Percentiles rank a stretch among this genome's conserved stretches.
Conservation (phyloP, 495 filamentous ascomycete genomes). For the Penicillium subrubescens region DNA sequence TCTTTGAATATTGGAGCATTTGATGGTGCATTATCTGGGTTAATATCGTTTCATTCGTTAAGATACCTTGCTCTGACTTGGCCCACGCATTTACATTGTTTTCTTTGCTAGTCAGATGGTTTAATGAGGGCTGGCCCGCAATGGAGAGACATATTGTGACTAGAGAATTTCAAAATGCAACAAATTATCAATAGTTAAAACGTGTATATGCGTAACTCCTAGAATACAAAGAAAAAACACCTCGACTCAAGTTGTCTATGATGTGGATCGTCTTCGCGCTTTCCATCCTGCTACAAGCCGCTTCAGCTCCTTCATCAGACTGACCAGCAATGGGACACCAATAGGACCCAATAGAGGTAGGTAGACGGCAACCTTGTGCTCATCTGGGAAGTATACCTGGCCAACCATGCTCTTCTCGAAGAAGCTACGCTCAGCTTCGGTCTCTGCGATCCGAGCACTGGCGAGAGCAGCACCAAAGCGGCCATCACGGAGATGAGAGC, state of each 20-base stretch:
- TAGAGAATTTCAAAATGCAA: background rate
- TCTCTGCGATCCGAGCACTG: slow-evolving; percentile 81
- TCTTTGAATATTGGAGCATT: background rate
- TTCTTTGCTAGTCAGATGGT: background rate
- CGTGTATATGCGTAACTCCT: slow-evolving; percentile 9
- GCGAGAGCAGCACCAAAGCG: slow-evolving; percentile 68
- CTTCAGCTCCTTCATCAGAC: slow-evolving; percentile 77
- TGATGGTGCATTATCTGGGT: background rate
- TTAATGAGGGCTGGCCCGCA: background rate
- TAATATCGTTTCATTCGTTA: background rate
- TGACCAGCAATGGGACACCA: slow-evolving; percentile 85
- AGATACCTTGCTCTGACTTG: background rate
- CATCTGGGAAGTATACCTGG: slow-evolving; percentile 95
- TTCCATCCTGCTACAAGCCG: slow-evolving; percentile 45
- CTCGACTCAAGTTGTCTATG: background rate
- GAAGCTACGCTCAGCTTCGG: slow-evolving; percentile 89
- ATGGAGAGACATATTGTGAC: background rate
- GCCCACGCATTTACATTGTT: background rate
- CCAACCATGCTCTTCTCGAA: slow-evolving; percentile 99
- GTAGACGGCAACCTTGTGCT: slow-evolving; percentile 98
- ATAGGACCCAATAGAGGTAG: slow-evolving; percentile 88
- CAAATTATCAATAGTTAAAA: background rate
- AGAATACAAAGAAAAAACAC: slow-evolving; percentile 1
- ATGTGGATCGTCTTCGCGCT: slow-evolving; percentile 23
- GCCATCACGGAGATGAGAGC: slow-evolving; percentile 68